These are phyloP conservation scores for Solanum chaucha DNA, from an alignment of 257 asterid genomes.

Conservation along the genomic window DNA sequence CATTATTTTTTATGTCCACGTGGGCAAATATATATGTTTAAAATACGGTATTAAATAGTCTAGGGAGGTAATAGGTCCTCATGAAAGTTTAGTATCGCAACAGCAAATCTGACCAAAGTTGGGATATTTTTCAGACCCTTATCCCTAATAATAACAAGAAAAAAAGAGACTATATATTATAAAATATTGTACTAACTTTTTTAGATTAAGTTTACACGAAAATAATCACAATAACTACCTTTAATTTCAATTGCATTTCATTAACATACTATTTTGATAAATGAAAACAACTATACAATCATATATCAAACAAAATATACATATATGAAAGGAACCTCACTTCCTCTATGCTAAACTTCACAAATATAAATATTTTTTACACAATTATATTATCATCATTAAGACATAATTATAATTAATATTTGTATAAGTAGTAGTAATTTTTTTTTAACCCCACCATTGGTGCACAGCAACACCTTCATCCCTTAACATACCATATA, in stretches of 20 bases:
- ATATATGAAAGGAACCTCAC: not conserved
- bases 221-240: not conserved
- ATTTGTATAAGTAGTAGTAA: not conserved
- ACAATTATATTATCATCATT: not conserved
- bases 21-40: too few species aligned
- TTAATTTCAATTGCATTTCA: not conserved
- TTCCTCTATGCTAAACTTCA: not conserved
- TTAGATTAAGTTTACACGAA: not conserved
- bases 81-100: too few species aligned
- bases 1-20: too few species aligned
- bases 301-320: not conserved
- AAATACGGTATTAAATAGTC: too few species aligned
- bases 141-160: not conserved
- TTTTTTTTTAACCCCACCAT: constrained; percentile 54
- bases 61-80: too few species aligned
- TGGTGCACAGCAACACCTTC: constrained; percentile 82
- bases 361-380: not conserved
- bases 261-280: not conserved
- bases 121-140: too few species aligned
- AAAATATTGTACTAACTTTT: not conserved
- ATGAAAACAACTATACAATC: not conserved
- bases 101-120: too few species aligned
- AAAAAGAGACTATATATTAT: not conserved
- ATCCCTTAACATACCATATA: constrained; percentile 73
- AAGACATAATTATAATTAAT: too few species aligned